A percentile compares a stretch with the other conserved stretches of the same genome.
These are phyloP conservation scores for Venustampulla echinocandica DNA, from an alignment of 495 filamentous ascomycete species.

Conservation along the genomic window DNA sequence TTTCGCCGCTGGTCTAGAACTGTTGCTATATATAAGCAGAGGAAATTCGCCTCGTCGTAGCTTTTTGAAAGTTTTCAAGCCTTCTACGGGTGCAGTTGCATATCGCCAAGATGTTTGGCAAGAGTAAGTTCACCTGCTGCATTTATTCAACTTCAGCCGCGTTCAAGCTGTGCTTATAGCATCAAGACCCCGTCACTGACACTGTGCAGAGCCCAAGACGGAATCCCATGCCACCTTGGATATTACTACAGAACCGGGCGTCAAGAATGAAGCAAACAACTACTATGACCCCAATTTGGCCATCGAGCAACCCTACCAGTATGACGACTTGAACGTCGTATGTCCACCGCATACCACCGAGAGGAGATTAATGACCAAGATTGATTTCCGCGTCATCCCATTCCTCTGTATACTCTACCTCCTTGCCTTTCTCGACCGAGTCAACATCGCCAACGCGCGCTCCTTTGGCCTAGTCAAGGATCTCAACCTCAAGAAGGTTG, in stretches of 20 bases:
- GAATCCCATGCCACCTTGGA: slow-evolving; percentile 9
- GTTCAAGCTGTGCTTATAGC: too few species aligned
- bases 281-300: slow-evolving; percentile 26
- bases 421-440: slow-evolving; percentile 79
- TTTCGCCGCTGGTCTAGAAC: too few species aligned
- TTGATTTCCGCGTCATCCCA: slow-evolving; percentile 75
- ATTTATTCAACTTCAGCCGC: slow-evolving; percentile 1
- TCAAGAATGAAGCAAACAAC: slow-evolving; percentile 18
- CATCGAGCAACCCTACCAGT: slow-evolving; percentile 12
- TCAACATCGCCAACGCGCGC: slow-evolving; percentile 43
- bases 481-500: slow-evolving; percentile 15
- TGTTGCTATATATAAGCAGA: too few species aligned
- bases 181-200: too few species aligned
- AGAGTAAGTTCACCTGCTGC: not conserved
- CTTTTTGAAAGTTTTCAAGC: too few species aligned
- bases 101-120: not conserved
- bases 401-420: slow-evolving; percentile 77
- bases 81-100: too few species aligned
- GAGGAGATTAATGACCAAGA: slow-evolving; percentile 60
- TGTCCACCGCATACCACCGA: slow-evolving; percentile 61
- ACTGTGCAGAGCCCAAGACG: not conserved
- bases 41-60: too few species aligned
- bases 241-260: slow-evolving; percentile 9
- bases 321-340: slow-evolving; percentile 33
- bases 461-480: slow-evolving; percentile 40